Percentiles rank a stretch among this genome's conserved stretches.
phyloP scores from a whole-genome alignment of 257 asterid species.

The Nicotiana undulata region DNA sequence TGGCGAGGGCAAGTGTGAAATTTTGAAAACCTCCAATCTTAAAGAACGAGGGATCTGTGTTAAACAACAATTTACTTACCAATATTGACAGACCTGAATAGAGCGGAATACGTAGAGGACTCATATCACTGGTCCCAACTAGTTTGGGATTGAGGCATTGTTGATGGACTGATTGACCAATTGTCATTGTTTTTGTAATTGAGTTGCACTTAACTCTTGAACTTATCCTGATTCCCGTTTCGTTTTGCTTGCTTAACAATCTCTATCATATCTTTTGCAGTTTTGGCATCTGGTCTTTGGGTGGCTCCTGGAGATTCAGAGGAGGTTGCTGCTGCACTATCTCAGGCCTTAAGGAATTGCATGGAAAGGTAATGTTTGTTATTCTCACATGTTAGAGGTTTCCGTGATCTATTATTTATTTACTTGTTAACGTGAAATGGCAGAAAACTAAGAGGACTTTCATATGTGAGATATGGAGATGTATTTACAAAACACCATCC shows the following conservation, averaged over 20 bases:
- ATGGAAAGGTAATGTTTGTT: slow-evolving; percentile 60
- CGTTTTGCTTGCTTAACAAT: background rate
- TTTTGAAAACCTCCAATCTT: background rate
- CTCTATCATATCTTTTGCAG: slow-evolving; percentile 25
- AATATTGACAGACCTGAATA: background rate
- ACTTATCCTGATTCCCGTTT: background rate
- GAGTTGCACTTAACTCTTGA: background rate
- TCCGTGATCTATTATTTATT: slow-evolving; percentile 11
- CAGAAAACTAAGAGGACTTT: slow-evolving; percentile 84
- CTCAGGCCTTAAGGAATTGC: slow-evolving; percentile 92
- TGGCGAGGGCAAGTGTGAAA: background rate
- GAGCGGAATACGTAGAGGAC: background rate
- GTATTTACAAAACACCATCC: slow-evolving; percentile 85
- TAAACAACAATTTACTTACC: background rate
- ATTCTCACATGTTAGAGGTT: slow-evolving; percentile 14
- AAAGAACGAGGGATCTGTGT: background rate
- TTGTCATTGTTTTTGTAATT: background rate
- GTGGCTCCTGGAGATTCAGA: slow-evolving; percentile 99
- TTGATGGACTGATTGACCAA: background rate
- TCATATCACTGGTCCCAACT: background rate
- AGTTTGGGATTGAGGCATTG: background rate
- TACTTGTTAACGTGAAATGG: slow-evolving; percentile 19
- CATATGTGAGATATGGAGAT: slow-evolving; percentile 87
- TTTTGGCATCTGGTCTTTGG: slow-evolving; percentile 95
- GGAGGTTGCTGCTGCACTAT: slow-evolving; percentile 89